Evolutionary conservation across 2,329 filamentous ascomycete species (phyloP), one percentile per base, ranked within the genome.

Genomic region (Microcyclospora tardicrescens): DNA sequence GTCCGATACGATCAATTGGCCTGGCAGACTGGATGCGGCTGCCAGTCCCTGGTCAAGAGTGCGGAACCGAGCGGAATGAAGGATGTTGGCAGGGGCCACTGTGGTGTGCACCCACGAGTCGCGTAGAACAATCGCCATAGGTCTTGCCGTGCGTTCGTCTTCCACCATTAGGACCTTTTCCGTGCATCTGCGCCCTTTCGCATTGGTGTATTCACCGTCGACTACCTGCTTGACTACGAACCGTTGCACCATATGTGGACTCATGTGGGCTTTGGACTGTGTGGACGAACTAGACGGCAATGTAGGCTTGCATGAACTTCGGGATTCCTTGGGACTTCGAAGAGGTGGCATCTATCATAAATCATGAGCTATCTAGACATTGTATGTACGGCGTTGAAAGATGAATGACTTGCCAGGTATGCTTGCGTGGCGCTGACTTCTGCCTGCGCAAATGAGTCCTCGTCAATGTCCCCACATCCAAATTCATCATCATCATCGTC

Each of bases 41-140:
- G 14, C 15, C 3, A 6, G 13, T 10, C 62, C 49, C 41, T 80
- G 72, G 51, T 93, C 94, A 3, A 74, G 64, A 24, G 40, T 39
- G 10, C 38, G 45, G 24, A 49, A 38, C 14, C 43, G 41, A 6
- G 53, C 84, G 41, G 98, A 68, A 57, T 98, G 87, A 31, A 96
- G 79, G 55, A 82, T 89, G 1, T 82, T 77, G 27, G 81, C 79
- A 33, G 73, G 67, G 28, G 75, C 78, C 30, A 81, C 84, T 24
- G 81, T 75, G 6, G 84, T 93, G 35, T 89, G 81, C 44, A 76
- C 73, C 91, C 91, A 98, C 35, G 84, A 82, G 41, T 84, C 84
- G 42, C 89, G 77, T 28, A 98, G 72, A 38, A 79, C 74, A 24
- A 96, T 77, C 1, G 74, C 76, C 50, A 73, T 81, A 45, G 72